Evolutionary conservation across 2,329 filamentous ascomycete species (phyloP), one percentile per base, ranked within the genome.

Genomic region (Microdochium paspali): DNA sequence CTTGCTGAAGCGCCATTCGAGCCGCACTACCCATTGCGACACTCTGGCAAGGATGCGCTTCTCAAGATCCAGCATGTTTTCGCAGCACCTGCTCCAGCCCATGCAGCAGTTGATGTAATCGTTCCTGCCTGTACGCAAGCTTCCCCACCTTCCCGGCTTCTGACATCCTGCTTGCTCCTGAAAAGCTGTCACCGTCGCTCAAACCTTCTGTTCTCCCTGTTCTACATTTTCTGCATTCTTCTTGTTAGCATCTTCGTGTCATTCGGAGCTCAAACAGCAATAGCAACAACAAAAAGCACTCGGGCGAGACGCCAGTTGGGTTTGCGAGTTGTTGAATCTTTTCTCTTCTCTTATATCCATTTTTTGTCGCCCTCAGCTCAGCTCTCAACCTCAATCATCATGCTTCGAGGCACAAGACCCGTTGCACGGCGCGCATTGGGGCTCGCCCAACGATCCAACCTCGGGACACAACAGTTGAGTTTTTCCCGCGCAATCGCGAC

Each of bases 351-450:
- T 15, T 35, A 15, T 6, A 15, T 18, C 18, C 31, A 6, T 7
- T 12, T 6, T 35, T 35, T 4, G 13, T 6, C 13, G 13, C 31
- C 18, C 31, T 35, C 31, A 35, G 6, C 13, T 35, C 31, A 18
- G 31, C 26, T 30, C 6, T 18, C 31, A 7, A 6, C 35, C 10
- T 21, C 15, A 21, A 40, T 13, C 48, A 54, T 28, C 24, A 64
- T 64, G 61, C 45, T 64, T 23, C 58, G 58, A 43, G 54, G 49
- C 51, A 50, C 56, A 44, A 55, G 56, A 50, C 50, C 49, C 43
- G 40, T 60, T 13, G 35, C 35, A 3, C 35, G 12, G 10, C 35
- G 35, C 35, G 35, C 35, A 10, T 20, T 40, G 18, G 35, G 35
- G 3, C 12, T 21, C 18, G 9, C 23, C 13, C 35, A 40, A 20